Conservation (phyloP, 352 stramenopile species). For the Pythium rhizo-oryzae region DNA sequence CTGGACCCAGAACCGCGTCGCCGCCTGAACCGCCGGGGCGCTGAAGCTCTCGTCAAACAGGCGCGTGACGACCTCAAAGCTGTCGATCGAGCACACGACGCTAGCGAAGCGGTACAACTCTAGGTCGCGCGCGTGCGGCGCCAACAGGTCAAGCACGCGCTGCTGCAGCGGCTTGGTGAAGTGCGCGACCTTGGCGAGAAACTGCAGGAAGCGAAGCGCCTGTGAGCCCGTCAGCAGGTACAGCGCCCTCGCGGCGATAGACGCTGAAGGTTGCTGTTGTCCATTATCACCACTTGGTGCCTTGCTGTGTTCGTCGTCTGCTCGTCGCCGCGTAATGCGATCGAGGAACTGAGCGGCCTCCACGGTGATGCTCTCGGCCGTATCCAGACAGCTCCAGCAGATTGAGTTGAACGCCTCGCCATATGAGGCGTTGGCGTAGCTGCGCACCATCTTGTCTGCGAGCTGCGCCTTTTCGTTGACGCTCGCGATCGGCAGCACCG, state of each 20-base stretch:
- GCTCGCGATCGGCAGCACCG: conserved; percentile 60
- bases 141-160: conserved; percentile 46
- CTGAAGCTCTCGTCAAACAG: conserved; percentile 50
- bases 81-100: conserved; percentile 46
- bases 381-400: conserved; percentile 75
- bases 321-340: conserved; percentile 41
- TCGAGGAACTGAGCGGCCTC: conserved; percentile 67
- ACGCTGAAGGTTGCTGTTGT: background rate
- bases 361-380: conserved; percentile 62
- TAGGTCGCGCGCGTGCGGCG: conserved; percentile 40
- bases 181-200: conserved; percentile 63
- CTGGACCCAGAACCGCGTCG: conserved; percentile 50
- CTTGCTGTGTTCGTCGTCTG: conserved; percentile 2
- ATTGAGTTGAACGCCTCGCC: conserved; percentile 65
- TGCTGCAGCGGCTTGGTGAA: conserved; percentile 61
- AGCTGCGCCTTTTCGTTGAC: conserved; percentile 61
- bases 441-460: conserved; percentile 47
- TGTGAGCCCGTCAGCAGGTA: conserved; percentile 61
- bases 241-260: conserved; percentile 38
- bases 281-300: background rate
- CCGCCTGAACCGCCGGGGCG: conserved; percentile 21
- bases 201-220: conserved; percentile 66
- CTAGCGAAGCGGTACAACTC: conserved; percentile 61
- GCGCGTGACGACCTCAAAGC: conserved; percentile 38
- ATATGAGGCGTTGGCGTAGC: conserved; percentile 55